Base-by-base conservation (phyloP, 139 green algal species). In the Yamagishiella unicocca region DNA sequence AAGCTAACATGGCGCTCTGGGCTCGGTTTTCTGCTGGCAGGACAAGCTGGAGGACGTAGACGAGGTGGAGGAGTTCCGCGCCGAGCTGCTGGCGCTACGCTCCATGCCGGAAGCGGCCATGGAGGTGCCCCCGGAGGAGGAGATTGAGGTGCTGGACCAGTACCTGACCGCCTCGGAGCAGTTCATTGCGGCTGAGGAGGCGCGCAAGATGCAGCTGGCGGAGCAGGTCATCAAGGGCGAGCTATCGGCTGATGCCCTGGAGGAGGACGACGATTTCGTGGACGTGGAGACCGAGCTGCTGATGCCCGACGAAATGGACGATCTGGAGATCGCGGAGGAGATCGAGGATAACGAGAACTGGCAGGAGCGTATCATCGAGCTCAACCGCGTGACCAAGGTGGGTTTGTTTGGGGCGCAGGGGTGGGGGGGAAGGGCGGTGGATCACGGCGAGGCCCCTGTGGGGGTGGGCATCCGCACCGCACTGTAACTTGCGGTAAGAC, bases 371-470 rank as follows among this genome's bases (percentile, higher is more conserved):
- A 93, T 95, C 77, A 81, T 94, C 50, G 88, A 98, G 90, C 91
- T 99, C 29, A 89, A 67, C 6, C 94, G 97, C 29, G 97, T 99
- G 6, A 99, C 96, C 83, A 99, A 99, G 95, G 97, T 99, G 68
- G 92, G 96, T 43, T 29, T 33, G 17, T 7, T 14, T 10, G 4
- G 12, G 21, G 70, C 1, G 19, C 4, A 24, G 24, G 70, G 38
- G 22, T 4, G 40, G 38, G 38, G 2, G 40, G 70, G 40, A 4
- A 7, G 70, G 40, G 40, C n/a, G n/a, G n/a, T n/a, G n/a, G n/a
- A n/a, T n/a, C n/a, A n/a, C n/a, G n/a, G n/a, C n/a, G n/a, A n/a
- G n/a, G n/a, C n/a, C n/a, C n/a, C n/a, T n/a, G n/a, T n/a, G n/a
- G n/a, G n/a, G n/a, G n/a, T n/a, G n/a, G n/a, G n/a, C n/a, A n/a